phyloP scores from a whole-genome alignment of 2,329 filamentous ascomycete genomes.

The Pseudogymnoascus sp. region DNA sequence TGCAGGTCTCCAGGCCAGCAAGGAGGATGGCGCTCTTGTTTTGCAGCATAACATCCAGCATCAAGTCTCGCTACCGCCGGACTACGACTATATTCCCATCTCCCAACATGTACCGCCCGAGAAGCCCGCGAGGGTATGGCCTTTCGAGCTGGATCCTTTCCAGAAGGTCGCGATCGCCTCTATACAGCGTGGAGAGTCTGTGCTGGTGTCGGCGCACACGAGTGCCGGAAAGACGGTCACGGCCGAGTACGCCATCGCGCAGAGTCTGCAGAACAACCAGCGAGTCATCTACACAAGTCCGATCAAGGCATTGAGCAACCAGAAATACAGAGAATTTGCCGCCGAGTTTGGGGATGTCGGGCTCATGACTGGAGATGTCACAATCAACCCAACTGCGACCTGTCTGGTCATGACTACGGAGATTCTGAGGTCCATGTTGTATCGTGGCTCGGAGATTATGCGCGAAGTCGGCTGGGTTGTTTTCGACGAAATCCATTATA shows the following conservation, averaged over 20 bases:
- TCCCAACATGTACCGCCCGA: constrained; percentile 88
- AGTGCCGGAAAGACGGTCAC: constrained; percentile 98
- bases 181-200: constrained; percentile 93
- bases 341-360: constrained; percentile 95
- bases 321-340: constrained; percentile 95
- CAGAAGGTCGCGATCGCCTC: constrained; percentile 91
- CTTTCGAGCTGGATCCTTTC: constrained; percentile 94
- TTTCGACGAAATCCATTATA: constrained; percentile 98
- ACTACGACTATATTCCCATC: constrained; percentile 91
- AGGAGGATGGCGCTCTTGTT: constrained; percentile 54
- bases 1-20: constrained; percentile 27
- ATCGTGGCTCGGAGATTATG: constrained; percentile 98
- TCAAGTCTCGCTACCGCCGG: constrained; percentile 89
- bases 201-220: constrained; percentile 93
- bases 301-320: constrained; percentile 97
- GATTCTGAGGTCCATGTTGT: constrained; percentile 97
- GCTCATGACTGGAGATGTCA: constrained; percentile 98
- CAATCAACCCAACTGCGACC: constrained; percentile 96
- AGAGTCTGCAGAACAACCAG: constrained; percentile 95
- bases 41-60: constrained; percentile 97
- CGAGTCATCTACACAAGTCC: constrained; percentile 98
- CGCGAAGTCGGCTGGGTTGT: constrained; percentile 97
- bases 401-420: constrained; percentile 99
- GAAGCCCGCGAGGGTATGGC: constrained; percentile 75
- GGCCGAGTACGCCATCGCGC: constrained; percentile 95